Conservation (phyloP, 2,329 filamentous ascomycete genomes). For the Setomelanomma holmii region DNA sequence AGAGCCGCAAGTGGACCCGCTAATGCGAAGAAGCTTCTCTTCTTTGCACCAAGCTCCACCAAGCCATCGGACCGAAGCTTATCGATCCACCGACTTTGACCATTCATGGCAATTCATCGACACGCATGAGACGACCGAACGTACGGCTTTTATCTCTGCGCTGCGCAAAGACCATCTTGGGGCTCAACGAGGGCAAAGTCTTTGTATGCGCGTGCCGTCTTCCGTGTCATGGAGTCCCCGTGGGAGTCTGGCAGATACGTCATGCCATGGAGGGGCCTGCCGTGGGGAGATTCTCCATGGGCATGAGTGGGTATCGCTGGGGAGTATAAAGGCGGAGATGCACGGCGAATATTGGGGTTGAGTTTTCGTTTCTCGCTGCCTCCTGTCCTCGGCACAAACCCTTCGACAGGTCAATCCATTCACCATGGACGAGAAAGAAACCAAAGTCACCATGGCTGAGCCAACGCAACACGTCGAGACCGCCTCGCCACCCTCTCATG, state of each 20-base stretch:
- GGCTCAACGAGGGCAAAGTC: slow-evolving; percentile 22
- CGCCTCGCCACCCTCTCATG: slow-evolving; percentile 12
- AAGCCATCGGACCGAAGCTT: slow-evolving; percentile 33
- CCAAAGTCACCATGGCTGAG: slow-evolving; percentile 18
- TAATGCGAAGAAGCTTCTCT: slow-evolving; percentile 36
- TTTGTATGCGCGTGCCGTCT: slow-evolving; percentile 18
- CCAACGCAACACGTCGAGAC: slow-evolving; percentile 10
- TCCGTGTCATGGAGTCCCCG: slow-evolving; percentile 34
- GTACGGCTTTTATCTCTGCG: slow-evolving; percentile 8
- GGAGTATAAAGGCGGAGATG: slow-evolving; percentile 33
- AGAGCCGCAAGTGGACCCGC: slow-evolving; percentile 39
- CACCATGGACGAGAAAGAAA: slow-evolving; percentile 38
- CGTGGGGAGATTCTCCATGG: slow-evolving; percentile 32
- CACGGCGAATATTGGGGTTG: neutral
- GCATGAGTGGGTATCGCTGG: slow-evolving; percentile 21
- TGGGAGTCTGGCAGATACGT: slow-evolving; percentile 18
- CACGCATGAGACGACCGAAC: slow-evolving; percentile 25
- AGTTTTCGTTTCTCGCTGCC: no score
- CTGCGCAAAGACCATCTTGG: slow-evolving; percentile 15
- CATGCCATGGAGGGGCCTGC: slow-evolving; percentile 14
- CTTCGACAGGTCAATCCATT: no score
- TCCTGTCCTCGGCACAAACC: no score
- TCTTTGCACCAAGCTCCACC: slow-evolving; percentile 38
- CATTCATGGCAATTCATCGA: slow-evolving; percentile 16
- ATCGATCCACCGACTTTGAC: slow-evolving; percentile 24